Percentiles rank a stretch among this genome's conserved stretches.
Evolutionary conservation across 371 early-diverging fungal genomes (phyloP).

Genomic region (Mortierella sp.): DNA sequence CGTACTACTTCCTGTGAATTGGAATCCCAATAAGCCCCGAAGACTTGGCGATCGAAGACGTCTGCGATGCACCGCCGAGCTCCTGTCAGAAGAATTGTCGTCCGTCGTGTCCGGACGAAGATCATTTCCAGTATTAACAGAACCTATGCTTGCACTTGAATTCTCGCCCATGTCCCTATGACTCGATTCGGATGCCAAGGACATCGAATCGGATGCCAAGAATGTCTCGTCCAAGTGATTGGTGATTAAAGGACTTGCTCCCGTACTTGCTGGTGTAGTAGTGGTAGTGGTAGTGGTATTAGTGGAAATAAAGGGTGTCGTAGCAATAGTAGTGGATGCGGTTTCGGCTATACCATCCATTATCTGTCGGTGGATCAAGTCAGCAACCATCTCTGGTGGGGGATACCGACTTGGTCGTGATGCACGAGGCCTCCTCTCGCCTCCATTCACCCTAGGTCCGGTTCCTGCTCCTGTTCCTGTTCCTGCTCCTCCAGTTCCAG

Average conservation of each 20-base stretch:
- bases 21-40: conserved; percentile 24
- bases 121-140: too few species aligned
- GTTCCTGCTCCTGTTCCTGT: conserved; percentile 9
- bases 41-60: conserved; percentile 33
- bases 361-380: conserved; percentile 31
- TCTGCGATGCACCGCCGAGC: conserved; percentile 7
- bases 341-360: conserved; percentile 16
- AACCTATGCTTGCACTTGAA: too few species aligned
- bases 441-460: too few species aligned
- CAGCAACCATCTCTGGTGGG: conserved; percentile 23
- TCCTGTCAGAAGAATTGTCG: background rate
- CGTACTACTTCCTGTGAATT: conserved; percentile 24
- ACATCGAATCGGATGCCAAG: too few species aligned
- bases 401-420: conserved; percentile 9
- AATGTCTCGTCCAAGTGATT: conserved; percentile 2
- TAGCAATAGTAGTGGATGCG: conserved; percentile 16
- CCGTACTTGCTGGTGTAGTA: background rate
- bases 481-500: background rate
- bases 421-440: conserved; percentile 18
- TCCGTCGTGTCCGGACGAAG: background rate
- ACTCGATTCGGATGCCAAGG: too few species aligned
- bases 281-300: background rate
- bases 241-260: background rate
- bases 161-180: too few species aligned
- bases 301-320: background rate